Conservation (phyloP, 2,329 filamentous ascomycete species). For the Stylonectria norvegica region DNA sequence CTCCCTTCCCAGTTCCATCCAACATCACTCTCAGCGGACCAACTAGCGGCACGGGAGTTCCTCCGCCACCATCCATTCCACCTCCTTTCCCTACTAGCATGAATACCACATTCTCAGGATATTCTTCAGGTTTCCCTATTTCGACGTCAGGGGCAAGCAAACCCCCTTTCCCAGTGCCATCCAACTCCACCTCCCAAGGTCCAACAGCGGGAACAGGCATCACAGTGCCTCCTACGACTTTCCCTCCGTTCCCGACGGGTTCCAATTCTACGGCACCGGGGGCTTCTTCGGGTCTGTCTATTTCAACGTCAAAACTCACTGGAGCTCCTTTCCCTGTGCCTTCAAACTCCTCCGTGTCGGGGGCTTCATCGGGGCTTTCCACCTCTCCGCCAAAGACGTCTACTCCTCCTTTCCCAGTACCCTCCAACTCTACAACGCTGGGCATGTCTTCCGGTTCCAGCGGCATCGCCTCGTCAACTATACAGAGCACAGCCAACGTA, state of each 20-base stretch:
- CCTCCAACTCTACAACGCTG: slow-evolving; percentile 16
- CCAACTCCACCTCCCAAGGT: background rate
- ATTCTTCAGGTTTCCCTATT: background rate
- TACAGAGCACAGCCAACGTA: slow-evolving; percentile 7
- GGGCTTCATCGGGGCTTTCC: slow-evolving; percentile 3
- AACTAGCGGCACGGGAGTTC: background rate
- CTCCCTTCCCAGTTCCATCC: background rate
- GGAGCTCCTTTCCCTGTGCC: background rate
- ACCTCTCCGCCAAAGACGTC: background rate
- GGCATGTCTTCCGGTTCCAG: background rate
- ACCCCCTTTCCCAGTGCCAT: background rate
- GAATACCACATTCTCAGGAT: background rate
- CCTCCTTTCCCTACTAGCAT: background rate
- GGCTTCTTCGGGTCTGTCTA: background rate
- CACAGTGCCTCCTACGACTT: background rate
- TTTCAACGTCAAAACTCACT: background rate
- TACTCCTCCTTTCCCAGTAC: background rate
- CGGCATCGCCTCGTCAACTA: slow-evolving; percentile 7
- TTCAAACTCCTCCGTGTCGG: slow-evolving; percentile 10
- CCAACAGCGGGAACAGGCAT: background rate
- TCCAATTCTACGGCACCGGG: background rate
- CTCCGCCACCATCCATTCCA: background rate
- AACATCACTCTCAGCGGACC: background rate
- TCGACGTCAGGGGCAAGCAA: background rate
- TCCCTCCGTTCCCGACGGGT: background rate